Evolutionary conservation across 768 basidiomycete species (phyloP), one percentile per base, ranked within the genome.

Genomic region (Kwoniella sp.): DNA sequence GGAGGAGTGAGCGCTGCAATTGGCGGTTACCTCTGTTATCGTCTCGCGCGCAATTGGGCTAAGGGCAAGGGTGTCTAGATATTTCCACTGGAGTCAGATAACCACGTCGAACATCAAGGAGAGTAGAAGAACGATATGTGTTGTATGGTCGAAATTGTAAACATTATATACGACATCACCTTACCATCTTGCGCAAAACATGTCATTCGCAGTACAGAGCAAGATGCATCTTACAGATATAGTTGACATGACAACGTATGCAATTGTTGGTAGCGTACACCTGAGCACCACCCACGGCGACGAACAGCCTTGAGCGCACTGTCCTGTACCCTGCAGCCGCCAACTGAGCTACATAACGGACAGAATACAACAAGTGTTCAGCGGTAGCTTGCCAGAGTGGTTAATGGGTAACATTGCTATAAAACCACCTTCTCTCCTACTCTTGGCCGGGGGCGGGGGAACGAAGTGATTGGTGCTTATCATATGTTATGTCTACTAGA

Each of bases 1-100:
- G 70, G 70, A 61, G 70, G 70, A 4, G 56, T 71, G 13, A 67
- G 66, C 50, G 70, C 70, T 2, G 70, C 70, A 3, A 62, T 71
- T 31, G 70, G 70, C 7, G 70, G 57, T 12, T 71, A 55, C 30
- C 11, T 71, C 1, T 67, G 66, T 50, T 65, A 41, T 52, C 58
- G 66, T 20, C 26, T 67, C 38, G 47, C 52, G 30, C 61, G 59
- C 41, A 29, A 55, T 28, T 70, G 69, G 69, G 69, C 69, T 8
- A 59, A 28, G 23, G 69, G 69, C 20, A 45, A 58, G 58, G 69
- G 66, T n/a, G 51, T 67, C 29, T 70, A 45, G 41, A 20, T n/a
- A n/a, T n/a, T n/a, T n/a, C n/a, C n/a, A n/a, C n/a, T n/a, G n/a
- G n/a, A n/a, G n/a, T n/a, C n/a, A n/a, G n/a, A n/a, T n/a, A n/a